Evolutionary conservation across 1,284 basidiomycete genomes (phyloP), one percentile per base, ranked within the genome.

Genomic region (Cryptococcus amylolentus): DNA sequence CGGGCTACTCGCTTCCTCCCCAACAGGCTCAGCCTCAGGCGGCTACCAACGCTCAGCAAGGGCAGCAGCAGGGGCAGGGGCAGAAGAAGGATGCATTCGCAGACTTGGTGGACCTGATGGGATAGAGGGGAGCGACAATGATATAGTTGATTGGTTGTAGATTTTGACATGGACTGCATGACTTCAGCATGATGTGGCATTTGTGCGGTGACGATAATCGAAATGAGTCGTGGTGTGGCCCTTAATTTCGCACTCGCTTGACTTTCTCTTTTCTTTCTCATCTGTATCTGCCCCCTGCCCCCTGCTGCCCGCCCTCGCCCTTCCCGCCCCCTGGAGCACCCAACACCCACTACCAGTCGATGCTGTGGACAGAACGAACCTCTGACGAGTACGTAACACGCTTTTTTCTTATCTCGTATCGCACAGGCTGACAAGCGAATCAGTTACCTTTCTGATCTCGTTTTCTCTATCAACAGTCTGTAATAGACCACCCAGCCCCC

Each of bases 61-160:
- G 52, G 52, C 60, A 49, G 48, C 61, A 51, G 37, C 60, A 23
- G 49, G 56, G 57, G 39, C 42, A 60, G 49, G 63, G 62, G 49
- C 60, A 65, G 63, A 73, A 75, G 66, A 72, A 73, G 54, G 77
- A 78, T 55, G 75, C 76, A 23, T 78, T 78, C 65, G 77, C 76
- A 16, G 77, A 77, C 62, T 62, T 78, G 31, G 75, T 76, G 39
- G 69, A 76, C 60, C 62, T 76, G 39, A 73, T 76, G 72, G 58
- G 61, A 39, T 74, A 64, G 53, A 26, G 48, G 46, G 2, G 26
- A 26, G 31, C 31, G 31, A 35, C 31, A 35, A 10, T 35, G 7
- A 35, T 35, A 35, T 35, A 35, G 31, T 23, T 6, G 31, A 35
- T 10, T 35, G 31, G 31, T 35, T 35, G 31, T 35, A 35, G 31